Evolutionary conservation across 176 grass and related monocot genomes (phyloP), one percentile per base, ranked within the genome.

Genomic region (Alloteropsis semialata): DNA sequence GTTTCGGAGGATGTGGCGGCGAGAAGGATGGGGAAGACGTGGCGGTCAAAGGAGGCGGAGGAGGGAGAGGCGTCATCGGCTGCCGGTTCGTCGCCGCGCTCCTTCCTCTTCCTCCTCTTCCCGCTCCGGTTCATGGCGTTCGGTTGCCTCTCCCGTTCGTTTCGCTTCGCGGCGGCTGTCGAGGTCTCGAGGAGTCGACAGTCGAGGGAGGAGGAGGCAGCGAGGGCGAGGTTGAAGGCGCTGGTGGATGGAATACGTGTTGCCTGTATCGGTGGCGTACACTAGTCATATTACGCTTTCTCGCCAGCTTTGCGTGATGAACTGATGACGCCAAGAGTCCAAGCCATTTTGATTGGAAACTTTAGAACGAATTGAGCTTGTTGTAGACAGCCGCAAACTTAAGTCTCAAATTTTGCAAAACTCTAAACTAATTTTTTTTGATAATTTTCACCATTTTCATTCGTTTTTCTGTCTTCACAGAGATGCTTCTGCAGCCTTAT

Each of bases 61-160:
- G 38, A 60, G 7, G 65, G 41, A 16, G 65, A 69, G 50, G 62
- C 28, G 39, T 2, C 74, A 46, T 57, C 73, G 27, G 67, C 48
- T 12, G 41, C 18, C 38, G 38, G 10, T 24, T 61, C 61, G 2
- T 10, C 60, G 32, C 41, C 51, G 42, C 61, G 63, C 7, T 45
- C 28, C 87, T 63, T 81, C 69, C 69, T 62, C 86, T 73, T 89
- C 36, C 22, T 78, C 81, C 36, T 75, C 87, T 65, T 77, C 79
- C 50, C 37, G 22, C 5, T 67, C 28, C 48, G 46, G 19, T 74
- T 48, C 30, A 19, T 78, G 61, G 77, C 44, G 60, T 30, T 48
- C 62, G 45, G 62, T 22, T 38, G 32, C 51, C 9, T 24, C 48
- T 34, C 45, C 27, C 25, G 29, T 42, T 69, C 4, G 38, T 37